These are phyloP conservation scores for Sorghum bicolor DNA, from an alignment of 176 grass and related monocot genomes.

Conservation along the genomic window Sorghum_bicolor_NCBIv3 NC_012873.2:60564501-60565000, in stretches of 20 bases:
- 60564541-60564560: not conserved
- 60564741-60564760: not conserved
- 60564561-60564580: not conserved
- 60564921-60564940: conserved; percentile 31
- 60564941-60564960: not conserved
- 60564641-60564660: not conserved
- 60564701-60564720: conserved; percentile 3
- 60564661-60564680: not conserved
- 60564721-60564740: not conserved
- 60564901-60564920: not conserved
- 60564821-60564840: not conserved
- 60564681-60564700: not conserved
- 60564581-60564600: not conserved
- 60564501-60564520: conserved; percentile 23
- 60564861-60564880: conserved; percentile 21
- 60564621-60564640: conserved; percentile 4
- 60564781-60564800: not conserved
- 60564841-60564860: not conserved
- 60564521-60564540: conserved; percentile 27
- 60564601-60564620: not conserved
- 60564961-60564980: conserved; percentile 32
- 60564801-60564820: not conserved
- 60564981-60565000: conserved; percentile 34
- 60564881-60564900: conserved; percentile 14
- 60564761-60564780: not conserved